Evolutionary conservation across 2,329 filamentous ascomycete species (phyloP).

Genomic region (Phoma sp.): DNA sequence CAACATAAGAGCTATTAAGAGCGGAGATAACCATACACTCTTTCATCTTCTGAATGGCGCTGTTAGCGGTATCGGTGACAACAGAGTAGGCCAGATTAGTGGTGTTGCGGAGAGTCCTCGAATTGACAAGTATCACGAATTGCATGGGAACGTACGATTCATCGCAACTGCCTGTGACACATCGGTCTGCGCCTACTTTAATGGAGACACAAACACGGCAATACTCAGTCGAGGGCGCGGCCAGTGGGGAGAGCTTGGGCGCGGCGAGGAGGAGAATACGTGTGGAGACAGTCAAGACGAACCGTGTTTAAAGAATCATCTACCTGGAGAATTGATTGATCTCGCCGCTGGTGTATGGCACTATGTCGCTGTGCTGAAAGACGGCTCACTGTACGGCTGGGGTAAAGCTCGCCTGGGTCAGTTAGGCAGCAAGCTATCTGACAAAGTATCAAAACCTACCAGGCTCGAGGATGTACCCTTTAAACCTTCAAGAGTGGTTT

Average conservation of each 20-base stretch:
- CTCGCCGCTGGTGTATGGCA: conserved; percentile 81
- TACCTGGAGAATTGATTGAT: conserved; percentile 58
- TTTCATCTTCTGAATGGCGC: conserved; percentile 67
- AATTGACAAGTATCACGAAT: too few species aligned
- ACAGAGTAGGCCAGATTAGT: conserved; percentile 55
- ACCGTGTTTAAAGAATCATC: neutral
- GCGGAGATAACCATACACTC: conserved; percentile 89
- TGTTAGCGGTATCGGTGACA: conserved; percentile 72
- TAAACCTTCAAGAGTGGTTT: conserved; percentile 70
- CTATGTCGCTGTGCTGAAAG: conserved; percentile 73
- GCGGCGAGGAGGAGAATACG: conserved; percentile 3
- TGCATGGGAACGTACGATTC: conserved; percentile 2
- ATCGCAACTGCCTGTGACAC: conserved; percentile 37
- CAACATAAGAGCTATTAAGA: conserved; percentile 50
- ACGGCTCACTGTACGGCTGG: conserved; percentile 86
- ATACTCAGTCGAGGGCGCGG: conserved; percentile 27
- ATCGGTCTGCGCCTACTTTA: conserved; percentile 29
- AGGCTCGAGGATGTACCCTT: conserved; percentile 60
- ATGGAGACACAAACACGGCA: neutral
- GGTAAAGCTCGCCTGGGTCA: conserved; percentile 88
- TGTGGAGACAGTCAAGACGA: neutral
- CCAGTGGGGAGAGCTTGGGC: conserved; percentile 39
- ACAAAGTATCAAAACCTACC: conserved; percentile 46
- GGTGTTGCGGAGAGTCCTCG: too few species aligned
- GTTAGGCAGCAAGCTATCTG: conserved; percentile 63